Evolutionary conservation across 2,329 filamentous ascomycete species (phyloP).

Genomic region (Fusarium chuoi): DNA sequence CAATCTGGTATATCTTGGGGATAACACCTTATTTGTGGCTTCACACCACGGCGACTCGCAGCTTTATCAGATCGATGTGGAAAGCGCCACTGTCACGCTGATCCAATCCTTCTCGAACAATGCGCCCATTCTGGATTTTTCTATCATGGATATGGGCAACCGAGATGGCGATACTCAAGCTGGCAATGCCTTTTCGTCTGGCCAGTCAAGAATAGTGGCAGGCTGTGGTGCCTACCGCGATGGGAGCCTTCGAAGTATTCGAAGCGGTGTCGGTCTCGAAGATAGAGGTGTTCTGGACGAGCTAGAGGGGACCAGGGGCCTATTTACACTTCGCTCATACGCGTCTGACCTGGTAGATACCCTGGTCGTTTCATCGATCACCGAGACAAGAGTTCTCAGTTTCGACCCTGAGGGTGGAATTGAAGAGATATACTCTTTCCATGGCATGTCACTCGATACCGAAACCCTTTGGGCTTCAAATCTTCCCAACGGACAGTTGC

Average conservation of each 20-base stretch:
- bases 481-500: slow-evolving; percentile 68
- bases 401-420: slow-evolving; percentile 81
- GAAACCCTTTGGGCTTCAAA: slow-evolving; percentile 79
- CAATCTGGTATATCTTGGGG: slow-evolving; percentile 79
- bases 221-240: slow-evolving; percentile 92
- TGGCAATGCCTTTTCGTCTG: slow-evolving; percentile 91
- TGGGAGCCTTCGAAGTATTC: slow-evolving; percentile 87
- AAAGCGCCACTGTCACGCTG: slow-evolving; percentile 63
- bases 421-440: slow-evolving; percentile 84
- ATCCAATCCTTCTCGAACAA: slow-evolving; percentile 81
- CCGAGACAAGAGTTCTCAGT: slow-evolving; percentile 83
- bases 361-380: slow-evolving; percentile 81
- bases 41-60: slow-evolving; percentile 95
- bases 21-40: slow-evolving; percentile 81
- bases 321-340: slow-evolving; percentile 74
- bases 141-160: slow-evolving; percentile 95
- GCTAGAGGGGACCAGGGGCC: slow-evolving; percentile 75
- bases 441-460: slow-evolving; percentile 74
- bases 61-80: slow-evolving; percentile 69
- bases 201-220: slow-evolving; percentile 91
- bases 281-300: slow-evolving; percentile 85
- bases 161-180: slow-evolving; percentile 77
- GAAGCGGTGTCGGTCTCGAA: slow-evolving; percentile 93
- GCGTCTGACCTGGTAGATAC: slow-evolving; percentile 68
- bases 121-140: slow-evolving; percentile 91